Conservation (phyloP, 2,329 filamentous ascomycete species). For the Raffaelea deltoideospora region DNA sequence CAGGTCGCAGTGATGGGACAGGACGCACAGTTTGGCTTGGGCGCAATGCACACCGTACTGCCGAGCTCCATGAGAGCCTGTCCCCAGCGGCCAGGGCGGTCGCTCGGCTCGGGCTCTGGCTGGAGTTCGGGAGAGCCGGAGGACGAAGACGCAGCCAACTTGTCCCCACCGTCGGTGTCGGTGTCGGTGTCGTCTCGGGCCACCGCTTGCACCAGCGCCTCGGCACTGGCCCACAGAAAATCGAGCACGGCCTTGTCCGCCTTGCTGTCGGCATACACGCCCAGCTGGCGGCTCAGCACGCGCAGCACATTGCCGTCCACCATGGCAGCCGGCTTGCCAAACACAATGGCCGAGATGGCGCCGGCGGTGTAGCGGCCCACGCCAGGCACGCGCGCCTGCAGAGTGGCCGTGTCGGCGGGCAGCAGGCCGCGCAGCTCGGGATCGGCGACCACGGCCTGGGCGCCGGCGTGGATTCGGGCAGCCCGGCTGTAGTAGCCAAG, state of each 20-base stretch:
- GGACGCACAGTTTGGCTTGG: slow-evolving; percentile 37
- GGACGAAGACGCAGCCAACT: no score
- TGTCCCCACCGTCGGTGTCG: slow-evolving; percentile 7
- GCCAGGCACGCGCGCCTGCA: slow-evolving; percentile 38
- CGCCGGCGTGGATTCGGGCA: slow-evolving; percentile 41
- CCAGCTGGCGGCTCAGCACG: slow-evolving; percentile 45
- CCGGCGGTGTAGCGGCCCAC: slow-evolving; percentile 49
- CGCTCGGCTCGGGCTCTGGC: slow-evolving; percentile 17
- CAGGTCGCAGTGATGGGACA: slow-evolving; percentile 38
- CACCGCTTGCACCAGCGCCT: slow-evolving; percentile 35
- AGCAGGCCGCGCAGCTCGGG: slow-evolving; percentile 28
- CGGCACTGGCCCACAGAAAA: slow-evolving; percentile 42
- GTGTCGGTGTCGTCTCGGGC: slow-evolving; percentile 20
- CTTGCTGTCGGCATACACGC: slow-evolving; percentile 40
- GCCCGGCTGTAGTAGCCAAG: slow-evolving; percentile 52
- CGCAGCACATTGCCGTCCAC: slow-evolving; percentile 49
- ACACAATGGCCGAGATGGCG: slow-evolving; percentile 47
- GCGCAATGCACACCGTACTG: slow-evolving; percentile 45
- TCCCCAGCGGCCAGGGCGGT: slow-evolving; percentile 44
- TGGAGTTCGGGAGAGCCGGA: no score
- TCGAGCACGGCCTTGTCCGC: slow-evolving; percentile 36
- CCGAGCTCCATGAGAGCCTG: slow-evolving; percentile 52
- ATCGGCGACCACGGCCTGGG: slow-evolving; percentile 32
- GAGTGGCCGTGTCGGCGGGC: slow-evolving; percentile 27
- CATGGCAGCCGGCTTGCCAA: slow-evolving; percentile 42